Conservation (phyloP, 139 green algal genomes). For the Chlamydomonas incerta region DNA sequence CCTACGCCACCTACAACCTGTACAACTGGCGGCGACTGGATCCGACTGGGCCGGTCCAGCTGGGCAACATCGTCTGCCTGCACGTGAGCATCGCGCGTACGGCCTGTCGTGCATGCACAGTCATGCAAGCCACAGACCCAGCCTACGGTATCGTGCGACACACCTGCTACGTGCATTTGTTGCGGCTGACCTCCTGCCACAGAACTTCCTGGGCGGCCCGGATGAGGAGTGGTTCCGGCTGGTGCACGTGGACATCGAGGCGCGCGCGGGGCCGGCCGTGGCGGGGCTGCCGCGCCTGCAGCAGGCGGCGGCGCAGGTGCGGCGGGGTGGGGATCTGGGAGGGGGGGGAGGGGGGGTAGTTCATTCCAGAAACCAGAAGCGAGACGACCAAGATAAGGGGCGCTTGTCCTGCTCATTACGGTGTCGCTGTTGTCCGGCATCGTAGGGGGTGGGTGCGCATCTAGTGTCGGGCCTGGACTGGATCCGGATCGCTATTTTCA, state of each 20-base stretch:
- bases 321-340: background rate
- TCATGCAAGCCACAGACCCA: no score
- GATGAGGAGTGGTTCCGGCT: slow-evolving; percentile 67
- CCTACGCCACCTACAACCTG: slow-evolving; percentile 65
- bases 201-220: slow-evolving; percentile 63
- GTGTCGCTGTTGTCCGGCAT: no score
- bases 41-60: slow-evolving; percentile 33
- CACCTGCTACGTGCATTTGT: no score
- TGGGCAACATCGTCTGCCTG: slow-evolving; percentile 61
- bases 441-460: no score
- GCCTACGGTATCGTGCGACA: no score
- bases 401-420: no score
- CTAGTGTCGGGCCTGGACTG: no score
- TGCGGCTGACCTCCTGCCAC: background rate
- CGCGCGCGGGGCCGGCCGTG: slow-evolving; percentile 39
- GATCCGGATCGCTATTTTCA: no score
- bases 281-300: slow-evolving; percentile 41
- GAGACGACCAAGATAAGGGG: no score
- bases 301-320: slow-evolving; percentile 47
- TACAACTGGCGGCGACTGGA: slow-evolving; percentile 62
- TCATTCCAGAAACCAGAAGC: no score
- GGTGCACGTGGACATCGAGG: slow-evolving; percentile 68
- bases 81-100: slow-evolving; percentile 32
- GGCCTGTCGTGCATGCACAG: no score
- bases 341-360: background rate